A percentile compares a stretch with the other conserved stretches of the same genome.
phyloP scores from a whole-genome alignment of 306 rosid species.

The Oxytropis ochrocephala region DNA sequence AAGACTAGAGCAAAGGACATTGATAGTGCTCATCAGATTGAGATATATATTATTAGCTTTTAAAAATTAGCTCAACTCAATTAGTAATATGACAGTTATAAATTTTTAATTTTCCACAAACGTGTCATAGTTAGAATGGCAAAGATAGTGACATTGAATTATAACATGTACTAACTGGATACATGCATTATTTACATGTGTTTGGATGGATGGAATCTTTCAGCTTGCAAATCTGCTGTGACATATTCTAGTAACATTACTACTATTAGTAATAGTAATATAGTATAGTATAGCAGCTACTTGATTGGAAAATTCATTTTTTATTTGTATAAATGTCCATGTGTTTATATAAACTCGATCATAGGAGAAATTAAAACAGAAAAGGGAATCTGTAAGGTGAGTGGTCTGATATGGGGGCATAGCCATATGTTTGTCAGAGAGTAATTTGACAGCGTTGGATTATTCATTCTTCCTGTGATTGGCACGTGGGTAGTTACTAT shows the following conservation, averaged over 20 bases:
- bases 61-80: neutral
- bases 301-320: neutral
- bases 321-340: neutral
- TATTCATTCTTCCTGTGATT: constrained; percentile 10
- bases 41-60: neutral
- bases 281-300: neutral
- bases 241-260: neutral
- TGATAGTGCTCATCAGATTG: neutral
- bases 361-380: neutral
- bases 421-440: constrained; percentile 26
- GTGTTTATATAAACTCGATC: neutral
- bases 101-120: neutral
- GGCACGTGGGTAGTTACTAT: constrained; percentile 26
- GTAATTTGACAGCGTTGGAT: constrained; percentile 19
- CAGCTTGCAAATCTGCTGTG: neutral
- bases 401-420: constrained; percentile 23
- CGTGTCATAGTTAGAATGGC: neutral
- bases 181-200: neutral
- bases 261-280: neutral
- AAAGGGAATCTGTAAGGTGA: constrained; percentile 12
- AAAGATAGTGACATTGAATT: neutral
- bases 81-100: neutral
- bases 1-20: neutral
- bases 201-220: constrained; percentile 10
- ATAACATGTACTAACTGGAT: neutral